phyloP scores from a whole-genome alignment of 495 filamentous ascomycete species.

The Staphylotrichum longicolle region DNA sequence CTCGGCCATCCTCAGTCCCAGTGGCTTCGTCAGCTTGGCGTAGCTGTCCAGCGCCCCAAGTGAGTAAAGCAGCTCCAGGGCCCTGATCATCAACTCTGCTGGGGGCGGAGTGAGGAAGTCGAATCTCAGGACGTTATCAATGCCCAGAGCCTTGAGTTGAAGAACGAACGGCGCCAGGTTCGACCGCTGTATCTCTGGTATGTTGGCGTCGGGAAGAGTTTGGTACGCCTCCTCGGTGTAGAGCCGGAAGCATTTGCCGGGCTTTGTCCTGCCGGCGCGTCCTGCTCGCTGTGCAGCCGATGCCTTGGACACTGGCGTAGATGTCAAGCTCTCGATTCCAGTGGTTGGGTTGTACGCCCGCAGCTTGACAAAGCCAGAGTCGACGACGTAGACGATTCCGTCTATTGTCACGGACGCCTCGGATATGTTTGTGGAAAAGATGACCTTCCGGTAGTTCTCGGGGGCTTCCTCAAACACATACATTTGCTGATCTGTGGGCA shows the following conservation, averaged over 20 bases:
- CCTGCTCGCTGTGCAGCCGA: constrained; percentile 91
- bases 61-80: constrained; percentile 83
- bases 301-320: constrained; percentile 83
- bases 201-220: constrained; percentile 66
- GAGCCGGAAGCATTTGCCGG: constrained; percentile 92
- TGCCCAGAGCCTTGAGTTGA: constrained; percentile 92
- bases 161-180: constrained; percentile 89
- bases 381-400: constrained; percentile 88
- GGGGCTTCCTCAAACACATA: constrained; percentile 88
- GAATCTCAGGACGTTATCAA: constrained; percentile 92
- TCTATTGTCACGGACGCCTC: constrained; percentile 95
- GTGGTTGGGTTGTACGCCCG: constrained; percentile 83
- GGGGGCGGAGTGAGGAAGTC: constrained; percentile 87
- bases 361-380: constrained; percentile 89
- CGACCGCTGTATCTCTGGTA: constrained; percentile 90
- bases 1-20: constrained; percentile 91
- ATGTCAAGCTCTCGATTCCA: constrained; percentile 90
- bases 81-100: constrained; percentile 81
- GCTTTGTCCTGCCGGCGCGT: constrained; percentile 84
- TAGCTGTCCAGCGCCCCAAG: constrained; percentile 88
- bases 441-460: constrained; percentile 82
- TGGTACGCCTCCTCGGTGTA: constrained; percentile 79
- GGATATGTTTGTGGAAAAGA: constrained; percentile 94
- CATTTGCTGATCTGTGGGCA: constrained; percentile 86
- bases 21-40: constrained; percentile 83